Evolutionary conservation across 2,329 filamentous ascomycete species (phyloP).

Genomic region (Pseudocercospora fijiensis): DNA sequence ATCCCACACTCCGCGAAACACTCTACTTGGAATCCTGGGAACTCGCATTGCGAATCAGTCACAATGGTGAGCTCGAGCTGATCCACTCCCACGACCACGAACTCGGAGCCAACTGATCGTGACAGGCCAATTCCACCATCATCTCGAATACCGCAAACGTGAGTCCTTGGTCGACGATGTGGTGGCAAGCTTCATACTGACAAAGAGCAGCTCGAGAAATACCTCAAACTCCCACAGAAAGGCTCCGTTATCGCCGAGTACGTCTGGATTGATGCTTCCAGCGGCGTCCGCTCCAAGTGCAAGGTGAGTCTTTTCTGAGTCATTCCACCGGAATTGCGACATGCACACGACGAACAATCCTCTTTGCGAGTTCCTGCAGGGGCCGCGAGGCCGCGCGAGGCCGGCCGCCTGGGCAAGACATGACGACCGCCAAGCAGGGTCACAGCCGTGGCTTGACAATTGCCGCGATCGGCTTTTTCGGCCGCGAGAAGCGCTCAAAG

Average conservation of each 20-base stretch:
- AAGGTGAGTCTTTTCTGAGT: conserved; percentile 65
- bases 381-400: conserved; percentile 8
- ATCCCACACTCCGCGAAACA: not conserved
- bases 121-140: conserved; percentile 29
- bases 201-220: conserved; percentile 76
- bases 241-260: conserved; percentile 91
- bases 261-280: conserved; percentile 86
- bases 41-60: conserved; percentile 3
- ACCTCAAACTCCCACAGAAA: conserved; percentile 85
- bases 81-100: not conserved
- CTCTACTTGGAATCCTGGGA: not conserved
- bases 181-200: conserved; percentile 16
- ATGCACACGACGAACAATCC: not conserved
- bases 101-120: conserved; percentile 6
- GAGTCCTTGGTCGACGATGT: conserved; percentile 31
- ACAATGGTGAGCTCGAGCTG: conserved; percentile 14
- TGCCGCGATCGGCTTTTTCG: conserved; percentile 22
- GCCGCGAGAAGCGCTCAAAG: conserved; percentile 18
- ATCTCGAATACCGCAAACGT: conserved; percentile 52
- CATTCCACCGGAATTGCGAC: not conserved
- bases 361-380: conserved; percentile 11
- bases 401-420: not conserved
- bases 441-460: conserved; percentile 20
- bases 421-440: conserved; percentile 13
- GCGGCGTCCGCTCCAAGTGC: conserved; percentile 88